Base-by-base conservation (phyloP, 306 rosid species). In the Albizia julibrissin region DNA sequence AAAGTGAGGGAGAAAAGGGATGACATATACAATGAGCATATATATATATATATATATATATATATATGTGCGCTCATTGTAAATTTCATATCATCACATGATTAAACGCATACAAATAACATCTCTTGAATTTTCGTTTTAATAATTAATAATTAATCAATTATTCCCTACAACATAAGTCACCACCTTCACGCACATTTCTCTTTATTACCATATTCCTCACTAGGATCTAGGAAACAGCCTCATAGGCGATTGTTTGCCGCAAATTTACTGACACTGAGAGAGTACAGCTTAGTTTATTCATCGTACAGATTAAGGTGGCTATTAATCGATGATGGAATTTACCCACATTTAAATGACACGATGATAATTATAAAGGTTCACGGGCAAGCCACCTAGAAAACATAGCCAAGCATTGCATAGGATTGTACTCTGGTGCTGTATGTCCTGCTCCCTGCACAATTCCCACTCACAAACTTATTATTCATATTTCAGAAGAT, bases 381-480 rank as follows among this genome's bases (percentile, higher is more conserved):
- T 12, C 33, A 62, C 37, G 10, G 14, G 74, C 62, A 29, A 81
- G 22, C 75, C 75, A 81, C 54, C 68, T 65, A 37, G 21, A 16
- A 9, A 43, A 14, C 84, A 74, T 81, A 2, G 52, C 33, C 0
- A 27, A 43, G 11, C 69, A 72, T 74, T 85, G 59, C 62, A 12
- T 27, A 13, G 69, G 39, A 4, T 27, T 27, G 39, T 27, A 27
- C 39, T 62, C 39, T 27, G 69, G 85, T n/a, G 85, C 88, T 19
- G 75, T 56, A 49, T 81, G 83, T 9, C 88, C 88, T 33, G 43
- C 88, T 74, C 81, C 88, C 88, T 73, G 78, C 65, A 68, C 29
- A 72, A 47, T 14, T 47, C 18, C 18, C 18, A 46, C 50, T 0
- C 18, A 46, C 50, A 46, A 3, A 9, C 44, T 9, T 13, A 3